Evolutionary conservation across 1,284 basidiomycete species (phyloP).

Genomic region (Rhodotorula sp.): DNA sequence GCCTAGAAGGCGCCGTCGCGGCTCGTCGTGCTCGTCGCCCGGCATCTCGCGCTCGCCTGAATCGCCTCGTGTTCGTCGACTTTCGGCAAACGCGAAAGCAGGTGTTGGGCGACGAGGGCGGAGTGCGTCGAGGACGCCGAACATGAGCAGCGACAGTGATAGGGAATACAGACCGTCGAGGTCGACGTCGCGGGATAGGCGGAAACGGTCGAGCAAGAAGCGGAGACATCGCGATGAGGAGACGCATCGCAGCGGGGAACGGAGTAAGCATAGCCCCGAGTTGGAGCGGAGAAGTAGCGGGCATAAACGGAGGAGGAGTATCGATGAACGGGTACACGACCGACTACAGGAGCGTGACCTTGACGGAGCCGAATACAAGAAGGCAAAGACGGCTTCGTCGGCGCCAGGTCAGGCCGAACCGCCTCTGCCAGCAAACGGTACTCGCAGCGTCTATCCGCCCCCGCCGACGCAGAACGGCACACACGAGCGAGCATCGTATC

Average conservation of each 20-base stretch:
- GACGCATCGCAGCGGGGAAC: neutral
- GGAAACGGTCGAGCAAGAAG: too few relatives aligned
- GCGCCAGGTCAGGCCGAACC: neutral
- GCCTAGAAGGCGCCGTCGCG: neutral
- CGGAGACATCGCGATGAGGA: too few relatives aligned
- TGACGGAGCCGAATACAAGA: too few relatives aligned
- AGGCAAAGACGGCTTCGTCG: neutral
- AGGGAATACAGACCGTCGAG: too few relatives aligned
- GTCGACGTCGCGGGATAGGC: too few relatives aligned
- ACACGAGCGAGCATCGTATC: too few relatives aligned
- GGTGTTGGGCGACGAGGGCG: neutral
- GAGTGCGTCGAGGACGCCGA: too few relatives aligned
- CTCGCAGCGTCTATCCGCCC: too few relatives aligned
- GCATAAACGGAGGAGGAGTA: neutral
- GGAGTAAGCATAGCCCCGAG: neutral
- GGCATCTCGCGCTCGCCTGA: constrained; percentile 5
- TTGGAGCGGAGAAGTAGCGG: neutral
- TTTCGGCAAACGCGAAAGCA: neutral
- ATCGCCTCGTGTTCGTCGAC: neutral
- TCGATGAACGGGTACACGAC: neutral
- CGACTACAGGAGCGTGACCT: too few relatives aligned
- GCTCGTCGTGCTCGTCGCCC: neutral
- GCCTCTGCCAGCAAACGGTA: neutral
- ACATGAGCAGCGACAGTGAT: neutral
- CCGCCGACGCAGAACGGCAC: too few relatives aligned